Conservation (phyloP, 345 rosid species). For the Eucalyptus microcorys region DNA sequence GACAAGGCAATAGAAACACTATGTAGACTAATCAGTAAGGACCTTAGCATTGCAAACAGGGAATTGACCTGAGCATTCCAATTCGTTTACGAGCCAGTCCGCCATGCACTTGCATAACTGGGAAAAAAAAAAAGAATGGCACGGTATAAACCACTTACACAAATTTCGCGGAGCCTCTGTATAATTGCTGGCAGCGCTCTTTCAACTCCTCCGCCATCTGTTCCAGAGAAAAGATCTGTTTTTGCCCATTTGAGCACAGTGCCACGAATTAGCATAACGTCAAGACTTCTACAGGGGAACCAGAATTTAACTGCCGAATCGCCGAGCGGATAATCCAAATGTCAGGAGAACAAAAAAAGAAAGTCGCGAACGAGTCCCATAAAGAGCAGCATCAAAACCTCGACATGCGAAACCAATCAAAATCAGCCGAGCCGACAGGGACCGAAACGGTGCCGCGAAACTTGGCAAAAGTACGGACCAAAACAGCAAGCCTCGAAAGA, state of each 20-base stretch:
- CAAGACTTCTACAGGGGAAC: background rate
- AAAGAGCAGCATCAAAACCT: background rate
- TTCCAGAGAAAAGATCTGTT: conserved; percentile 45
- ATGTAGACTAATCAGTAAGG: background rate
- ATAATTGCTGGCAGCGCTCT: conserved; percentile 66
- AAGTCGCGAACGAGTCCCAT: background rate
- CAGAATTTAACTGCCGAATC: background rate
- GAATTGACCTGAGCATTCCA: background rate
- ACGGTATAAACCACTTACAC: conserved; percentile 25
- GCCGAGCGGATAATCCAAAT: background rate
- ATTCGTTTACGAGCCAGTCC: background rate
- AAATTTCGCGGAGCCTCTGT: conserved; percentile 51
- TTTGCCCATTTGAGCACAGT: background rate
- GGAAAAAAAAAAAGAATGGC: background rate
- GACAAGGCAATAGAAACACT: background rate
- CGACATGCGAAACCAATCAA: background rate
- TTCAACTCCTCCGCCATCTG: conserved; percentile 51
- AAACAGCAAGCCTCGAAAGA: background rate
- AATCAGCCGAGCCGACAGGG: background rate
- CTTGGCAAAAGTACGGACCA: background rate
- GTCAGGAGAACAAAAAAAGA: background rate
- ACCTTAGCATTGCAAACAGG: background rate
- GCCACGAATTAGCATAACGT: background rate
- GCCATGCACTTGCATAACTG: background rate
- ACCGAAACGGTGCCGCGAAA: background rate